Base-by-base conservation (phyloP, 2,329 filamentous ascomycete genomes). In the Kalmusia sp. region DNA sequence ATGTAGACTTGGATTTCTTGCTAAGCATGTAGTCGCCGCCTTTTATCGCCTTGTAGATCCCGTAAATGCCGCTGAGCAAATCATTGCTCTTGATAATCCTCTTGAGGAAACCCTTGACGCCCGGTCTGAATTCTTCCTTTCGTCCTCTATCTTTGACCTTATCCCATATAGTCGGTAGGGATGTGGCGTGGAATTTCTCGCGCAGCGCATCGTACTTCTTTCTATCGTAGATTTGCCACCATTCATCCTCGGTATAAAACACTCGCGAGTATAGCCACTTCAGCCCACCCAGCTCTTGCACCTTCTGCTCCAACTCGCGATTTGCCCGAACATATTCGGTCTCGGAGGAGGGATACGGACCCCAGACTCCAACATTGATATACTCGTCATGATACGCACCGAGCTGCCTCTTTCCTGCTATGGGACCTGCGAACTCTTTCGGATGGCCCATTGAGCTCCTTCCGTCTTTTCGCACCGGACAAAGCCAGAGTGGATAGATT, bases 231-330 rank as follows among this genome's bases (percentile, higher is more conserved):
- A 86, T 78, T 28, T 76, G 64, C 87, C 87, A 90, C 74, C 90
- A 92, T 67, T 90, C 85, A 0, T 82, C 76, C 67, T 89, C 83
- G n/a, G 83, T 82, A 72, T 95, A 95, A 76, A 92, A 96, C 0
- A 90, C 89, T 66, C 93, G 89, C 2, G 91, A 91, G 73, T 96
- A 96, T 11, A 96, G 79, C 89, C 91, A 95, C 77, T 96, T 96
- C 78, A 89, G 85, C 2, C 91, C 92, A 40, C 87, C 87, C 1
- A 95, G 82, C 59, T 85, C 80, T 41, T 79, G 78, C 3, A 93
- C 83, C 67, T 89, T 88, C 17, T 78, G 76, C 76, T 96, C 92
- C 17, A 96, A 80, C 37, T 80, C 81, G 27, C 88, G 83, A 74
- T 96, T 96, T 62, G 85, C 84, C 33, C 75, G 70, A 2, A 93